phyloP scores from a whole-genome alignment of 495 filamentous ascomycete genomes.

The Tetracladium setigerum region DNA sequence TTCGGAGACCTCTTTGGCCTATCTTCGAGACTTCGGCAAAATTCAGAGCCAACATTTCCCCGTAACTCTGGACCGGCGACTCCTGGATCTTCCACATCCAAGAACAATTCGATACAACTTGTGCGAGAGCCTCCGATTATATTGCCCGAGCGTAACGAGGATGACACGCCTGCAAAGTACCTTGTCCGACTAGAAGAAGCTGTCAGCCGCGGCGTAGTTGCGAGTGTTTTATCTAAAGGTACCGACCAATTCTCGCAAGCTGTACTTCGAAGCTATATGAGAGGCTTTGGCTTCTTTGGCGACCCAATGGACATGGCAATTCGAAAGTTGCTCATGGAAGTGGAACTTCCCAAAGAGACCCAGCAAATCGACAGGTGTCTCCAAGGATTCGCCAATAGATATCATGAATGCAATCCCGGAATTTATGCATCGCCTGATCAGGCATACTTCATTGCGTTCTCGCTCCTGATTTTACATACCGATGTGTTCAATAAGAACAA shows the following conservation, averaged over 20 bases:
- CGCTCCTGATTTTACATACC: slow-evolving; percentile 90
- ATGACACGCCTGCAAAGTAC: slow-evolving; percentile 86
- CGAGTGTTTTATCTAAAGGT: slow-evolving; percentile 73
- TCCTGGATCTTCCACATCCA: slow-evolving; percentile 56
- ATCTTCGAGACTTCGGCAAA: slow-evolving; percentile 63
- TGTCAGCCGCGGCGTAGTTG: slow-evolving; percentile 70
- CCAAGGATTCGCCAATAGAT: slow-evolving; percentile 90
- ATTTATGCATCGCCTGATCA: slow-evolving; percentile 91
- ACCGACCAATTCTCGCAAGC: slow-evolving; percentile 75
- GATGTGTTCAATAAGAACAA: slow-evolving; percentile 99
- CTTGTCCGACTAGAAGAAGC: slow-evolving; percentile 72
- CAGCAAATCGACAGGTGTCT: slow-evolving; percentile 96
- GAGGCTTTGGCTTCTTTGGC: slow-evolving; percentile 86
- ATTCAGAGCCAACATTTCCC: slow-evolving; percentile 57
- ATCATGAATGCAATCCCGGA: slow-evolving; percentile 96
- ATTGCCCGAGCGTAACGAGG: slow-evolving; percentile 73
- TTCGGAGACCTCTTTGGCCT: slow-evolving; percentile 82
- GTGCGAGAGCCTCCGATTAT: slow-evolving; percentile 48
- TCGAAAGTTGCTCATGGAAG: slow-evolving; percentile 90
- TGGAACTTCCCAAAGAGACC: slow-evolving; percentile 91
- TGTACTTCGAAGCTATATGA: slow-evolving; percentile 88
- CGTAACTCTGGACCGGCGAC: slow-evolving; percentile 58
- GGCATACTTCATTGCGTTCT: slow-evolving; percentile 96
- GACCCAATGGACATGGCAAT: slow-evolving; percentile 98
- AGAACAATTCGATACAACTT: slow-evolving; percentile 65